A percentile compares a stretch with the other conserved stretches of the same genome.
Conservation (phyloP, 768 basidiomycete species). For the Suillus weaverae region DNA sequence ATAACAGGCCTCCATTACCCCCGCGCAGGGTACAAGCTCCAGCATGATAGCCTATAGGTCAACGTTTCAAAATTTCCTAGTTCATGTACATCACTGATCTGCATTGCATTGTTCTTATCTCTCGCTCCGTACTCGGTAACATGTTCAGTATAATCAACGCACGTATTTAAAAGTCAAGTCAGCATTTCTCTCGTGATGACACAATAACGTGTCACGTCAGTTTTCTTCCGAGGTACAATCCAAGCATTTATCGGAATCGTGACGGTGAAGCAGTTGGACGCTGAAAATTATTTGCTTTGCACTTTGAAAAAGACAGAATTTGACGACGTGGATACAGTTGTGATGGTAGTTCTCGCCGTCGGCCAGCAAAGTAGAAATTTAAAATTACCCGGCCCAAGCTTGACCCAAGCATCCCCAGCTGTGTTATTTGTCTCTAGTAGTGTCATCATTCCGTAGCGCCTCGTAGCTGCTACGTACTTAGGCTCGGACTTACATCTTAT, state of each 20-base stretch:
- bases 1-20: constrained; percentile 34
- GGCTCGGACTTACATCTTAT: too few species aligned
- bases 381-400: neutral
- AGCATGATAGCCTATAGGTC: constrained; percentile 9
- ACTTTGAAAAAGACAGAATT: neutral
- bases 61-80: neutral
- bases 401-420: too few species aligned
- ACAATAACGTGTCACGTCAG: neutral
- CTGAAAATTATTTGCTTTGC: neutral
- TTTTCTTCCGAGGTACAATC: too few species aligned
- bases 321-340: neutral
- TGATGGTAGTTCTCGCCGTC: too few species aligned
- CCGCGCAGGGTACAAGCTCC: constrained; percentile 27
- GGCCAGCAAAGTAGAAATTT: neutral
- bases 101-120: constrained; percentile 4
- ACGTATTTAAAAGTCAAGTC: neutral
- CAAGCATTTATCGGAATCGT: too few species aligned
- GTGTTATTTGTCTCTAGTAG: too few species aligned
- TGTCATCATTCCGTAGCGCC: too few species aligned
- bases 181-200: neutral
- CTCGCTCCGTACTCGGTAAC: neutral
- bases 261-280: too few species aligned
- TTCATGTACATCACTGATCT: constrained; percentile 3
- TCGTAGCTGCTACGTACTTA: neutral
- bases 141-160: constrained; percentile 10